These are phyloP conservation scores for Suhomyces maxii DNA, from an alignment of 1,139 yeast genomes.

Conservation along the genomic window DNA sequence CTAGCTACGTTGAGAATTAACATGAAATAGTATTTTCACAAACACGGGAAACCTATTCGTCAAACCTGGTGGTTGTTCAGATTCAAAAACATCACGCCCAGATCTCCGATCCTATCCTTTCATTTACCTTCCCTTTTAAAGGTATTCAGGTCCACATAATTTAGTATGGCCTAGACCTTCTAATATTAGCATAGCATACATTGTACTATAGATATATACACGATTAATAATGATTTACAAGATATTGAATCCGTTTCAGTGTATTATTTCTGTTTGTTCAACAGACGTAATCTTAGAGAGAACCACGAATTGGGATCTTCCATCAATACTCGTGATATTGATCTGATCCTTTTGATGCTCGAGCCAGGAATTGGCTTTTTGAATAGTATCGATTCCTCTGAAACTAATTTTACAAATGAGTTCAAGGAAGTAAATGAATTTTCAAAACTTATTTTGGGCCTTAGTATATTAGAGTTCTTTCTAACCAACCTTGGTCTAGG, in stretches of 20 bases:
- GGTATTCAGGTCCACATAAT: no score
- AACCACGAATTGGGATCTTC: conserved; percentile 8
- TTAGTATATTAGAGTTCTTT: neutral
- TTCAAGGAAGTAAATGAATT: neutral
- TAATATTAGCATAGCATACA: neutral
- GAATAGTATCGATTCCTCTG: conserved; percentile 1
- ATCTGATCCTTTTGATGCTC: conserved; percentile 1
- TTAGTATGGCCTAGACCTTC: no score
- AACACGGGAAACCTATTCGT: no score
- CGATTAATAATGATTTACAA: neutral
- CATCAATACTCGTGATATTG: conserved; percentile 1
- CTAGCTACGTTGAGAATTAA: no score
- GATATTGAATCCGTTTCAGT: neutral
- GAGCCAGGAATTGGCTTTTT: neutral
- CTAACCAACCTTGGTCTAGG: neutral
- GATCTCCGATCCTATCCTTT: no score
- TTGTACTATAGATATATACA: conserved; percentile 6
- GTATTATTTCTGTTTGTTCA: neutral
- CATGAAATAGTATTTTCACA: no score
- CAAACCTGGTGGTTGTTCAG: no score
- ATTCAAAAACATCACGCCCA: no score
- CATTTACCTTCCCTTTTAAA: no score
- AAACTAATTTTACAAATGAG: neutral
- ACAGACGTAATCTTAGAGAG: conserved; percentile 3
- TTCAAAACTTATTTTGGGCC: no score